These are phyloP conservation scores for Asclepias syriaca DNA, from an alignment of 257 asterid species.

Conservation along the genomic window DNA sequence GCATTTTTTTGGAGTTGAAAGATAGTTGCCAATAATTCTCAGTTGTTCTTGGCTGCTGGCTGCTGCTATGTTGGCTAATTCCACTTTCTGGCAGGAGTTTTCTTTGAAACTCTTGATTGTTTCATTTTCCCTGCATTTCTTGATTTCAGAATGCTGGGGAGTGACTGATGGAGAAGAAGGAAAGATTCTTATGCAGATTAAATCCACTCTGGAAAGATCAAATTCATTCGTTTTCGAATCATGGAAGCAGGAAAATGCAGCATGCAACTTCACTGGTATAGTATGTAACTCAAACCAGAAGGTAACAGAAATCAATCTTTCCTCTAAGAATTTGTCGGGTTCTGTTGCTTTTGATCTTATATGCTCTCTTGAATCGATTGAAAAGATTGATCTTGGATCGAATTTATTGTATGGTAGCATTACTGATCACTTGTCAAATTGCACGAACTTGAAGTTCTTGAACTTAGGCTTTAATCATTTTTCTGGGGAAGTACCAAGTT, in stretches of 20 bases:
- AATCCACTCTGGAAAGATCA: conserved; percentile 22
- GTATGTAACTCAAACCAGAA: conserved; percentile 23
- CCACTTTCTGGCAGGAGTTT: conserved; percentile 17
- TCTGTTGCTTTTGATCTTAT: conserved; percentile 33
- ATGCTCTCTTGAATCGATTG: conserved; percentile 30
- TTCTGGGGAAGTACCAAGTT: conserved; percentile 30
- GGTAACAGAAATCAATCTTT: conserved; percentile 40
- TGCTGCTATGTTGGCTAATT: conserved; percentile 13
- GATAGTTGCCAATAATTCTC: neutral
- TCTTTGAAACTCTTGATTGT: neutral
- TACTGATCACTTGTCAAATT: conserved; percentile 24
- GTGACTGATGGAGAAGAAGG: conserved; percentile 17
- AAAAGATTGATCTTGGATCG: conserved; percentile 30
- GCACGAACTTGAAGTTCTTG: conserved; percentile 30
- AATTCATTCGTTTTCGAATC: conserved; percentile 23
- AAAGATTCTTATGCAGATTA: conserved; percentile 26
- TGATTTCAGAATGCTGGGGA: conserved; percentile 4
- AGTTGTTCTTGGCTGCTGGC: neutral
- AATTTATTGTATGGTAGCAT: conserved; percentile 29
- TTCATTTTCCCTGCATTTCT: conserved; percentile 2
- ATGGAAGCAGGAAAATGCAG: conserved; percentile 19
- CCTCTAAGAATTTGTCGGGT: conserved; percentile 25
- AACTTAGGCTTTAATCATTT: conserved; percentile 34
- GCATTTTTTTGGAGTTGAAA: neutral
- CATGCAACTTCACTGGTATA: conserved; percentile 36